Base-by-base conservation (phyloP, 2,329 filamentous ascomycete genomes). In the Tolypocladium ovalisporum region DNA sequence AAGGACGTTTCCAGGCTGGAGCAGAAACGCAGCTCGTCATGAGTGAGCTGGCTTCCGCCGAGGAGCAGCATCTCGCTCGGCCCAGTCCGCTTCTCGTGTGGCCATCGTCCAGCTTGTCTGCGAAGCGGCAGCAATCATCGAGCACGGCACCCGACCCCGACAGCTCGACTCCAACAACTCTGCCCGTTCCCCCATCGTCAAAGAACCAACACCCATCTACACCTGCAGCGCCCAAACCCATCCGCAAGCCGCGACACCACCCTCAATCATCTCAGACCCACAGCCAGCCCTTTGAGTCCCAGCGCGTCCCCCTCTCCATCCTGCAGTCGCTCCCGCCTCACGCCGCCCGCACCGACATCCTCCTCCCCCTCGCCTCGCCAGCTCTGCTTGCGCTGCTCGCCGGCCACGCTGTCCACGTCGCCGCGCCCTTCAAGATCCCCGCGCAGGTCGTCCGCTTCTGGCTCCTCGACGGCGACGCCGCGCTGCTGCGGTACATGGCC, bases 401-500 rank as follows among this genome's bases (percentile, higher is more conserved):
- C 12, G 77, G 82, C 1, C 71, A 68, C 3, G 79, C 79, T 56
- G 74, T 82, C 56, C 77, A 85, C 63, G 75, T 86, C 55, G 79
- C 81, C 58, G 75, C 83, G 49, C 69, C 72, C 19, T 85, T 81
- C 70, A 77, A 74, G 54, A 76, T 87, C 27, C 81, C 82, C 1
- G 65, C 71, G 3, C 73, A 76, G 19, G 80, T 85, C 6, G 73
- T 69, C 22, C 81, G 84, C n/a, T 75, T 86, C 62, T 88, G 85
- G 85, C 73, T 87, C 19, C 84, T 85, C 61, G 74, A 81, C 73
- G 19, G 70, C 61, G 74, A 81, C 73, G 17, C 70, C 64, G 36
- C 79, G 75, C 69, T 79, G 57, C 67, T 87, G 10, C 77, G 73
- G 55, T 85, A 86, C 64, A 83, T 87, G 76, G 83, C 81, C 17